Conservation (phyloP, 1,139 yeast species). For the Diutina rugosa region DNA sequence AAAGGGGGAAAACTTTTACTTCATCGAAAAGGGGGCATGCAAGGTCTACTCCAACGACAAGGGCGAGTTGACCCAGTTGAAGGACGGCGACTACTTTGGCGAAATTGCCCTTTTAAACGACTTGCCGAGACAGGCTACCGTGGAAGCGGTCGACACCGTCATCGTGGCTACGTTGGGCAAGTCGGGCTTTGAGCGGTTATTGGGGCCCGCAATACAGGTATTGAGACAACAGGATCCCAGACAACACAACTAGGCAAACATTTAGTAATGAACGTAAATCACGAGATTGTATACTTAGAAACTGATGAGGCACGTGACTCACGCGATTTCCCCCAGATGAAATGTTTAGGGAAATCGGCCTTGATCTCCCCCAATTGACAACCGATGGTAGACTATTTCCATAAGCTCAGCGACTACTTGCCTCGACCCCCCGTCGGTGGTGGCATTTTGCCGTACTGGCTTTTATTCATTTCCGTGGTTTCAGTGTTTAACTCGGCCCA, state of each 20-base stretch:
- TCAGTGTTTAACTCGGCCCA: conserved; percentile 85
- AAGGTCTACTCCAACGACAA: conserved; percentile 42
- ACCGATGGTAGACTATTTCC: background rate
- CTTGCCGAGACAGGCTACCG: conserved; percentile 90
- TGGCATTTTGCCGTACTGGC: conserved; percentile 34
- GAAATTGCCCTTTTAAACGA: conserved; percentile 89
- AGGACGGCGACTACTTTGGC: conserved; percentile 90
- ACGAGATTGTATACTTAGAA: background rate
- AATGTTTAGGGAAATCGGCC: too few relatives aligned
- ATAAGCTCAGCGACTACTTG: background rate
- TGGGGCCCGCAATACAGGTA: conserved; percentile 85
- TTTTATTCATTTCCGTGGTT: conserved; percentile 61
- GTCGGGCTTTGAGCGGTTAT: conserved; percentile 82
- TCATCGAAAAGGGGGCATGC: conserved; percentile 82
- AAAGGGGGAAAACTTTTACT: conserved; percentile 79
- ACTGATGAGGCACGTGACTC: background rate
- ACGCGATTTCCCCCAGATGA: too few relatives aligned
- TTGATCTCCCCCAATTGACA: background rate
- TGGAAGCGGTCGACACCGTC: conserved; percentile 60
- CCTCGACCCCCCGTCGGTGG: conserved; percentile 9
- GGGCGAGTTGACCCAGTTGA: conserved; percentile 34
- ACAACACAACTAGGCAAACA: background rate
- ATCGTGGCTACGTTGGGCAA: conserved; percentile 87
- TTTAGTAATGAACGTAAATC: background rate
- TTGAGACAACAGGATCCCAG: conserved; percentile 73